Evolutionary conservation across 2,329 filamentous ascomycete genomes (phyloP).

Genomic region (Chaetomiaceae sp.): DNA sequence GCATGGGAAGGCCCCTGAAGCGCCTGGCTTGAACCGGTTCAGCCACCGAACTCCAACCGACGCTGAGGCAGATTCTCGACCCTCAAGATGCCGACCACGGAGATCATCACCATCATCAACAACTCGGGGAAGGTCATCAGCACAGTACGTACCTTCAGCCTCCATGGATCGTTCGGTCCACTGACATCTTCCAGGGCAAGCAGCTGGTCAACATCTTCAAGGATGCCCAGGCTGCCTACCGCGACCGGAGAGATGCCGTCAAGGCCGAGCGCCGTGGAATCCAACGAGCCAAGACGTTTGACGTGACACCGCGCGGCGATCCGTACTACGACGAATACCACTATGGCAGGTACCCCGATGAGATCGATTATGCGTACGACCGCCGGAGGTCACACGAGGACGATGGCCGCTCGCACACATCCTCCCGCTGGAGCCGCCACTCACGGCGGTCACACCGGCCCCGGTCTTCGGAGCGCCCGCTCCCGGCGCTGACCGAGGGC

Average conservation of each 20-base stretch:
- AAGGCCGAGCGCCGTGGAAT: conserved; percentile 54
- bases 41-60: neutral
- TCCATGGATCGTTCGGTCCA: neutral
- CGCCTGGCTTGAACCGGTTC: neutral
- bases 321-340: conserved; percentile 29
- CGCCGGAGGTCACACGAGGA: conserved; percentile 29
- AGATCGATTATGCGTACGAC: conserved; percentile 27
- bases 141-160: conserved; percentile 52
- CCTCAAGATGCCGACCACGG: conserved; percentile 31
- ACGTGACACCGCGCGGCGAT: conserved; percentile 31
- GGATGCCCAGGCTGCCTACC: conserved; percentile 83
- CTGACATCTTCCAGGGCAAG: conserved; percentile 61
- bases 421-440: conserved; percentile 37
- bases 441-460: conserved; percentile 35
- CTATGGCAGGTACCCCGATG: conserved; percentile 25
- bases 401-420: conserved; percentile 29
- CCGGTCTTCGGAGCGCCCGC: conserved; percentile 31
- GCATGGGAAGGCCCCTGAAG: neutral
- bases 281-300: conserved; percentile 59
- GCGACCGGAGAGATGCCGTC: conserved; percentile 80
- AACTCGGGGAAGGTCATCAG: conserved; percentile 86
- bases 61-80: neutral
- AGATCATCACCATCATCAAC: conserved; percentile 87
- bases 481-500: conserved; percentile 44
- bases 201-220: conserved; percentile 87